A percentile compares a stretch with the other conserved stretches of the same genome.
These are phyloP conservation scores for Fomes fomentarius DNA, from an alignment of 1,284 basidiomycete species.

Conservation along the genomic window DNA sequence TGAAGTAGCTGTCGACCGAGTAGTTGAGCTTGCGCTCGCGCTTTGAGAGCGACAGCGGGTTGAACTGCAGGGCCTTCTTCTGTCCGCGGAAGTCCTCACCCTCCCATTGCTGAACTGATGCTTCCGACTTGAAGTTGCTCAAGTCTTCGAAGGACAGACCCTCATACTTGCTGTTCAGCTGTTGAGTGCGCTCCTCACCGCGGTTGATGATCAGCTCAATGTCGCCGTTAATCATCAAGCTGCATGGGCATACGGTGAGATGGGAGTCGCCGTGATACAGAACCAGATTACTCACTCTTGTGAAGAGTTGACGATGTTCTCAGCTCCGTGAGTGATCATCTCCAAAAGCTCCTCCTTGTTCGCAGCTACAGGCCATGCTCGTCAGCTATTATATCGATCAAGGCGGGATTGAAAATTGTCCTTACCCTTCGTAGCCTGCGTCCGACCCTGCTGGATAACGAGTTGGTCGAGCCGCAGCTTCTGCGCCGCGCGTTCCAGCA, in stretches of 20 bases:
- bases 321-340: conserved; percentile 98
- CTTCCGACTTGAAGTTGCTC: conserved; percentile 96
- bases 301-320: conserved; percentile 89
- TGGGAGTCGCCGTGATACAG: neutral
- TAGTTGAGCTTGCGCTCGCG: conserved; percentile 97
- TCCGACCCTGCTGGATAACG: conserved; percentile 95
- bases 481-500: conserved; percentile 96
- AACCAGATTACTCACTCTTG: conserved; percentile 67
- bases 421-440: conserved; percentile 68
- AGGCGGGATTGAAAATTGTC: too few species aligned
- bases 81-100: conserved; percentile 88
- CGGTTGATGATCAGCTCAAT: conserved; percentile 93
- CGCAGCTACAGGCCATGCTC: conserved; percentile 55
- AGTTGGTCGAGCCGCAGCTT: conserved; percentile 96
- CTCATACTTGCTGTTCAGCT: conserved; percentile 93
- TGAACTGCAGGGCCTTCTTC: conserved; percentile 75
- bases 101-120: conserved; percentile 91
- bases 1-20: conserved; percentile 93
- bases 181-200: conserved; percentile 91
- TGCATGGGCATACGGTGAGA: conserved; percentile 31
- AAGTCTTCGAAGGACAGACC: conserved; percentile 93
- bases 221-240: conserved; percentile 86
- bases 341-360: conserved; percentile 97
- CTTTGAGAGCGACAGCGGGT: conserved; percentile 92
- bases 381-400: neutral